Conservation (phyloP, 805 yeast species). For the Wickerhamiella nectarea region DNA sequence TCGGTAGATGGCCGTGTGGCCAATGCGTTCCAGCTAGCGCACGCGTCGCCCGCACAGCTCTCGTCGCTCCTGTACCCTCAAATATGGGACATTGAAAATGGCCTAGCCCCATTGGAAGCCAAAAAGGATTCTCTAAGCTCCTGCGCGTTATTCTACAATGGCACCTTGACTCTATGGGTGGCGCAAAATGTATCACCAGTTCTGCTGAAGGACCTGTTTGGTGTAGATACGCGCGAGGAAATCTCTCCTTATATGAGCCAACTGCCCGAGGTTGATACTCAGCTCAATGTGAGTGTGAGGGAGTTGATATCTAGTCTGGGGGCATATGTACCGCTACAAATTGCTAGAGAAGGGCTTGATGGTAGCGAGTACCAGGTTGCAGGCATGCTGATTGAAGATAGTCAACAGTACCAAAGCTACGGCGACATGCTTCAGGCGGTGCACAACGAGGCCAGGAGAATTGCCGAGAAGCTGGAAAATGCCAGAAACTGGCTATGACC, state of each 20-base stretch:
- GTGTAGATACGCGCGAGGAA: conserved; percentile 31
- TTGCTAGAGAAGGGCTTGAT: conserved; percentile 55
- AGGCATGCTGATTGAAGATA: conserved; percentile 63
- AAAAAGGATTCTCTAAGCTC: conserved; percentile 41
- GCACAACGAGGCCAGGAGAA: conserved; percentile 36
- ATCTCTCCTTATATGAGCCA: conserved; percentile 40
- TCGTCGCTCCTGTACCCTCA: conserved; percentile 67
- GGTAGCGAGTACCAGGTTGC: conserved; percentile 43
- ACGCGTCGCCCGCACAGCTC: conserved; percentile 42
- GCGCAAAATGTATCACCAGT: conserved; percentile 54
- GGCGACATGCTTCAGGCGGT: conserved; percentile 53
- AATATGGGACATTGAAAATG: conserved; percentile 54
- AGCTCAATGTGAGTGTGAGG: conserved; percentile 52
- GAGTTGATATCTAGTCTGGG: conserved; percentile 39
- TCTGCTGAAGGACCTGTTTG: conserved; percentile 63
- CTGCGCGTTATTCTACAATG: conserved; percentile 64
- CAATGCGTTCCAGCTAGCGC: conserved; percentile 37
- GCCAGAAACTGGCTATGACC: neutral
- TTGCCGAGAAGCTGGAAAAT: neutral
- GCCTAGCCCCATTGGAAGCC: conserved; percentile 40
- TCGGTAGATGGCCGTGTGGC: conserved; percentile 49
- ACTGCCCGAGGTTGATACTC: conserved; percentile 59
- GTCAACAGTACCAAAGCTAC: conserved; percentile 42
- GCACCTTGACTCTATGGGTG: conserved; percentile 50
- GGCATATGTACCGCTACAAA: conserved; percentile 36